Percentiles rank a stretch among this genome's conserved stretches.
phyloP scores from a whole-genome alignment of 176 grass and related monocot species.

The Eleusine indica region DNA sequence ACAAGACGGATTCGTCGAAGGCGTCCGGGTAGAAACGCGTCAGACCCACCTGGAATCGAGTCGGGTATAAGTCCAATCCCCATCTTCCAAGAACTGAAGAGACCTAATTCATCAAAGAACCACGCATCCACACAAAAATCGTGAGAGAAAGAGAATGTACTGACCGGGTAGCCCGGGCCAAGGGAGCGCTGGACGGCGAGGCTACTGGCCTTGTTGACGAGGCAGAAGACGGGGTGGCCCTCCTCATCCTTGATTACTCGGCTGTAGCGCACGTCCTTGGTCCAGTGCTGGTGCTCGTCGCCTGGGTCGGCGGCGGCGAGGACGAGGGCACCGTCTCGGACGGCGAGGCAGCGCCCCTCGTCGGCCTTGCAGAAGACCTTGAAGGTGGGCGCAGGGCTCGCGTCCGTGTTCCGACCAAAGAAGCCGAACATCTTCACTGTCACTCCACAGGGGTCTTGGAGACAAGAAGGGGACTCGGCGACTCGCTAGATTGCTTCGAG shows the following conservation, averaged over 20 bases:
- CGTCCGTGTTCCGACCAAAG: too few relatives aligned
- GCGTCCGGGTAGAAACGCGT: slow-evolving; percentile 22
- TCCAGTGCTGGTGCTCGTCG: slow-evolving; percentile 56
- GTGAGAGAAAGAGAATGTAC: not conserved
- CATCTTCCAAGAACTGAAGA: too few relatives aligned
- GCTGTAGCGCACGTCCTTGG: slow-evolving; percentile 51
- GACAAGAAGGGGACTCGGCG: too few relatives aligned
- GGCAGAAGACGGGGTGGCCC: slow-evolving; percentile 41
- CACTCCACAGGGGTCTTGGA: too few relatives aligned
- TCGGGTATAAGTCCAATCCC: too few relatives aligned
- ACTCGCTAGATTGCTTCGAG: too few relatives aligned
- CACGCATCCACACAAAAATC: too few relatives aligned
- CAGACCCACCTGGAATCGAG: slow-evolving; percentile 31
- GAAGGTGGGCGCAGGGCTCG: not conserved
- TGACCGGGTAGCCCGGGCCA: slow-evolving; percentile 43
- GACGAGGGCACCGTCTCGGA: slow-evolving; percentile 42
- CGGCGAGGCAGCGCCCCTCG: slow-evolving; percentile 41
- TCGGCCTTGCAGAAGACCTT: slow-evolving; percentile 48
- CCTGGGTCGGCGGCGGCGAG: slow-evolving; percentile 37
- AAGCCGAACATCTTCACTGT: too few relatives aligned
- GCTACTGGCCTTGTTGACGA: slow-evolving; percentile 54
- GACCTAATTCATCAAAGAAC: too few relatives aligned
- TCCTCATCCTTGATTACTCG: slow-evolving; percentile 50
- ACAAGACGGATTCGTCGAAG: slow-evolving; percentile 67
- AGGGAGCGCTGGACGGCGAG: slow-evolving; percentile 50